These are phyloP conservation scores for Flueggea neowawraea DNA, from an alignment of 441 rosid genomes.

Conservation along the genomic window DNA sequence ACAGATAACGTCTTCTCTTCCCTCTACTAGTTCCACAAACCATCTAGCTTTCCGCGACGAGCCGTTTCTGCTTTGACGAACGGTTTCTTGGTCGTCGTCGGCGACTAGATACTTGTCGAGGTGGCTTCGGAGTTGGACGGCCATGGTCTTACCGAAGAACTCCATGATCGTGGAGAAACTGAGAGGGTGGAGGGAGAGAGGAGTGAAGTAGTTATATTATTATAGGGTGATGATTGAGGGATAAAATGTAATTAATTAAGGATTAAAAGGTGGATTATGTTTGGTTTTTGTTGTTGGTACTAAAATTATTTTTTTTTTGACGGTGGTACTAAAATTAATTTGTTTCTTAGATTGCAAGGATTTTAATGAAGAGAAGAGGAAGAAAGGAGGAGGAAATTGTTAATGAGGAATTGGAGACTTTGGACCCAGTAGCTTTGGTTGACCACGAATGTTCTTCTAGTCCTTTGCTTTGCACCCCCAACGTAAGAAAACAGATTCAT, in stretches of 20 bases:
- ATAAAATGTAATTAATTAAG: not conserved
- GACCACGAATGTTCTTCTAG: too few species aligned
- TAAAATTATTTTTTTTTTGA: too few species aligned
- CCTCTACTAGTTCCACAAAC: constrained; percentile 39
- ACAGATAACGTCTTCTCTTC: constrained; percentile 21
- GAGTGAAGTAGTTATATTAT: not conserved
- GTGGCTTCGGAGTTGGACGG: constrained; percentile 48
- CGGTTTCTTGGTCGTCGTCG: constrained; percentile 37
- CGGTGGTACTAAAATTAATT: not conserved
- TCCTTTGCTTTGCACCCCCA: too few species aligned
- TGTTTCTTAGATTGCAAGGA: constrained; percentile 1
- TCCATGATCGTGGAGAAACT: constrained; percentile 34
- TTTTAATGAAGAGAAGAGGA: not conserved
- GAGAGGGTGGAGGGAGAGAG: not conserved
- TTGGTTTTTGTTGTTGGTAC: constrained; percentile 17
- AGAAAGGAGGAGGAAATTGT: not conserved
- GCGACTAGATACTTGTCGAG: constrained; percentile 50
- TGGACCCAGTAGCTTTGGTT: too few species aligned
- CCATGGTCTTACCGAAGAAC: constrained; percentile 45
- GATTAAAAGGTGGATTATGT: constrained; percentile 19
- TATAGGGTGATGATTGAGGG: not conserved
- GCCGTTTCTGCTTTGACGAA: constrained; percentile 37
- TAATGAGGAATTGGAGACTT: not conserved
- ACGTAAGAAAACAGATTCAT: too few species aligned
- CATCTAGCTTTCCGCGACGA: constrained; percentile 29